Percentiles rank a stretch among this genome's conserved stretches.
Conservation (phyloP, 768 basidiomycete species). For the Chalciporus sphaerocephalus region DNA sequence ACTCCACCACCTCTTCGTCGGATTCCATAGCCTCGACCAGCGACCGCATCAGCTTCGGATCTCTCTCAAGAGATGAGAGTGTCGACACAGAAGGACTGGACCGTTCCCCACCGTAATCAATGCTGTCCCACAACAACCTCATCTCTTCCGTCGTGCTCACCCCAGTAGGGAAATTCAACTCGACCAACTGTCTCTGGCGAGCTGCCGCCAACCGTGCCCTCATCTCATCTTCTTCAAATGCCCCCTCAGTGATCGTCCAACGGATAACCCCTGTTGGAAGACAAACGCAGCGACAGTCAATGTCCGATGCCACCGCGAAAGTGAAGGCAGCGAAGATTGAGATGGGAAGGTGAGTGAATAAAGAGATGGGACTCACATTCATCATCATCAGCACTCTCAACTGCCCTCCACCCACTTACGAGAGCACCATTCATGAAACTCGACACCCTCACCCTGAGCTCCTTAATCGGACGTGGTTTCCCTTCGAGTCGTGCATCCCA, state of each 20-base stretch:
- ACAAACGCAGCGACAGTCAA: not conserved
- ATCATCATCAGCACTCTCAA: conserved; percentile 13
- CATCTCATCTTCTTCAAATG: conserved; percentile 32
- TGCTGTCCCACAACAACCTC: conserved; percentile 29
- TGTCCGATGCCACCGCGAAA: not conserved
- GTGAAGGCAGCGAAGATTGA: conserved; percentile 12
- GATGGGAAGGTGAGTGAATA: no score
- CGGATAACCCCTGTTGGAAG: conserved; percentile 56
- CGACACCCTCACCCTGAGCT: conserved; percentile 49
- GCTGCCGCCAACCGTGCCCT: conserved; percentile 32
- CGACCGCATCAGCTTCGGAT: no score
- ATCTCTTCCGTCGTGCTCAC: conserved; percentile 30
- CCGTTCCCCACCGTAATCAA: conserved; percentile 26
- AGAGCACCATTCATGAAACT: conserved; percentile 43
- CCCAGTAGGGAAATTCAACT: conserved; percentile 47
- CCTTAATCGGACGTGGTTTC: conserved; percentile 43
- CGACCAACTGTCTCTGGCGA: conserved; percentile 43
- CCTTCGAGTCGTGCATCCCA: conserved; percentile 38
- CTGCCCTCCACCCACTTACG: conserved; percentile 37
- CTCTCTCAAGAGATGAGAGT: no score
- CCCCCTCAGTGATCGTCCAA: conserved; percentile 50
- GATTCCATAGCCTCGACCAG: no score
- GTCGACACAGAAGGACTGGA: no score
- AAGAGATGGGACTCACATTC: no score
- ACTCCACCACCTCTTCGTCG: no score